phyloP scores from a whole-genome alignment of 2,329 filamentous ascomycete species.

The Calcarisporium arbuscula region DNA sequence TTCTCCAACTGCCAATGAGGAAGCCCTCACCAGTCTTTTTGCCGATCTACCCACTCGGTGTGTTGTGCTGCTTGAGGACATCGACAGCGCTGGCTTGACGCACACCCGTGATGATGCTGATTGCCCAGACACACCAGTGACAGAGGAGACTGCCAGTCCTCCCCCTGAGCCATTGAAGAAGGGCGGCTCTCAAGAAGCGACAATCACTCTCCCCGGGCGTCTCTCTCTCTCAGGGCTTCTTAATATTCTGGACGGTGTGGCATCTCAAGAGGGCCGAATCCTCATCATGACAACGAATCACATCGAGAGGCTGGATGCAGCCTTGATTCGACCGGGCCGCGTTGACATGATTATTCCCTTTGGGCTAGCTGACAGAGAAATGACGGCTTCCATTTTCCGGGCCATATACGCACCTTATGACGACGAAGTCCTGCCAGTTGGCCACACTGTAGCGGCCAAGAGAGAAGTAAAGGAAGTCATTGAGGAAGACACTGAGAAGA shows the following conservation, averaged over 20 bases:
- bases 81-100: constrained; percentile 66
- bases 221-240: constrained; percentile 71
- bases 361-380: constrained; percentile 44
- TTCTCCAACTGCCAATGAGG: constrained; percentile 56
- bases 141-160: neutral
- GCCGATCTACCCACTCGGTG: constrained; percentile 61
- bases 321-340: constrained; percentile 55
- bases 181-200: no score
- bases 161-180: no score
- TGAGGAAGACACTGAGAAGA: constrained; percentile 21
- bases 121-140: constrained; percentile 7
- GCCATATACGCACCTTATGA: constrained; percentile 52
- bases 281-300: constrained; percentile 63
- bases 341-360: constrained; percentile 56
- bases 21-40: constrained; percentile 59
- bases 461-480: no score
- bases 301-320: constrained; percentile 54
- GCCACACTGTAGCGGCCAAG: no score
- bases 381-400: constrained; percentile 49
- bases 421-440: constrained; percentile 14
- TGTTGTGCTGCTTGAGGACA: constrained; percentile 69
- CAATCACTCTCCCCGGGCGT: no score
- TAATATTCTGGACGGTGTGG: constrained; percentile 73
- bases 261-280: constrained; percentile 56
- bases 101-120: constrained; percentile 42